Evolutionary conservation across 2,329 filamentous ascomycete genomes (phyloP), one percentile per base, ranked within the genome.

Genomic region (Cercospora sp.): DNA sequence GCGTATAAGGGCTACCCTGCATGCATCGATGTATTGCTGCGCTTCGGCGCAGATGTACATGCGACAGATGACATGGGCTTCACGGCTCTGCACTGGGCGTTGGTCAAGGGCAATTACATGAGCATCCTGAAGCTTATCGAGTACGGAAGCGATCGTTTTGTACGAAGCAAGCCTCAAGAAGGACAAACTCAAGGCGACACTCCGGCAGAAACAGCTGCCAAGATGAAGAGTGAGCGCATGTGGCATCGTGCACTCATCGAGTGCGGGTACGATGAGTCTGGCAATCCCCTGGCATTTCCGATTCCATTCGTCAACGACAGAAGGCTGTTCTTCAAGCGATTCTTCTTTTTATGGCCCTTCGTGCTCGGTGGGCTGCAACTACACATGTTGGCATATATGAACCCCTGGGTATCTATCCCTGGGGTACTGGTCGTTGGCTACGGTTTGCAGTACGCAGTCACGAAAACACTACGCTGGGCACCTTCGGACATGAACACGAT

Each of bases 1-100:
- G 94, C 94, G 16, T 99, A 99, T 83, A 99, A 99, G 81, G 95
- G 96, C 40, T 97, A 90, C 78, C 92, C 94, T 0, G 89, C 91
- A 58, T 97, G 93, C 74, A 94, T 98, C 59, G 95, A 98, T 77
- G 80, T 98, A 53, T 94, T 97, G 72, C 82, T 99, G 68, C 89
- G 93, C 74, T 99, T 95, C 93, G 96, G 95, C 63, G 95, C 95
- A 43, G 95, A 93, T 77, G 93, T 97, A 8, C 93, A 97, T 80
- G 90, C 92, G 37, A 89, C 87, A 32, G 95, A 99, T 76, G 93
- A 97, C 77, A 91, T 94, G 74, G 94, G 94, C 30, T 95, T 98
- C 79, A 97, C 94, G 0, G 93, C 95, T 3, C 83, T 99, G 73
- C 95, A 99, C 78, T 99, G 95, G 95, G 94, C 93, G 0, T 83